Conservation (phyloP, 805 yeast species). For the Clavispora asparagi region DNA sequence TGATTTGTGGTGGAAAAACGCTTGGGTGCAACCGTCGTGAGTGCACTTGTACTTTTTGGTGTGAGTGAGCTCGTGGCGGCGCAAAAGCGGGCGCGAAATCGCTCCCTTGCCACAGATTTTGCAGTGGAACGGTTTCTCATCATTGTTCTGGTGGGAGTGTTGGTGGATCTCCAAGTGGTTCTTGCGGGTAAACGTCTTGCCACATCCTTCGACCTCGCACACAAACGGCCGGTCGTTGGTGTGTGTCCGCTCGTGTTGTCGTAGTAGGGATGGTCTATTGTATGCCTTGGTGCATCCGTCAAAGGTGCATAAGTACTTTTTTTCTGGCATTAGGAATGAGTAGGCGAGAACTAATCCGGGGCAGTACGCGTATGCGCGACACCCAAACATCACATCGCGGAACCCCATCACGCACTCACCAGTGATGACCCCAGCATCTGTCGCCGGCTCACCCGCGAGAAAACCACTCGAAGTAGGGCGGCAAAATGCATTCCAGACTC, state of each 20-base stretch:
- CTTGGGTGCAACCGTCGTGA: constrained; percentile 55
- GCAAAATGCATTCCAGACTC: too few species aligned
- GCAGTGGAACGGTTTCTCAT: constrained; percentile 68
- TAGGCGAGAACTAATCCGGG: neutral
- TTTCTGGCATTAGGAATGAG: constrained; percentile 17
- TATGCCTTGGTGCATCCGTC: constrained; percentile 73
- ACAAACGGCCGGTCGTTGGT: constrained; percentile 72
- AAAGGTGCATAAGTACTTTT: constrained; percentile 57
- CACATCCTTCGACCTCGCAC: constrained; percentile 56
- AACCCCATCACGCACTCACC: too few species aligned
- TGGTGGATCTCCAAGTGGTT: constrained; percentile 78
- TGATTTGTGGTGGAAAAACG: constrained; percentile 72
- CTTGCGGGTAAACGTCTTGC: constrained; percentile 61
- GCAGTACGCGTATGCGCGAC: neutral
- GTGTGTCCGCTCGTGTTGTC: constrained; percentile 78
- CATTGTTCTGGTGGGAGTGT: constrained; percentile 50
- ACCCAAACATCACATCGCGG: too few species aligned
- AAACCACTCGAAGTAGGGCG: too few species aligned
- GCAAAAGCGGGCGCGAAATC: constrained; percentile 72
- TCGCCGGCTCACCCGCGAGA: too few species aligned
- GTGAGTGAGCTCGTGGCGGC: constrained; percentile 81
- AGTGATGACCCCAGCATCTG: too few species aligned
- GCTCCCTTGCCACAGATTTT: constrained; percentile 77
- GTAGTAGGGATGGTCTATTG: constrained; percentile 73
- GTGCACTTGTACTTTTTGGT: constrained; percentile 45